phyloP scores from a whole-genome alignment of 305 asterid species.

The Withania somnifera region DNA sequence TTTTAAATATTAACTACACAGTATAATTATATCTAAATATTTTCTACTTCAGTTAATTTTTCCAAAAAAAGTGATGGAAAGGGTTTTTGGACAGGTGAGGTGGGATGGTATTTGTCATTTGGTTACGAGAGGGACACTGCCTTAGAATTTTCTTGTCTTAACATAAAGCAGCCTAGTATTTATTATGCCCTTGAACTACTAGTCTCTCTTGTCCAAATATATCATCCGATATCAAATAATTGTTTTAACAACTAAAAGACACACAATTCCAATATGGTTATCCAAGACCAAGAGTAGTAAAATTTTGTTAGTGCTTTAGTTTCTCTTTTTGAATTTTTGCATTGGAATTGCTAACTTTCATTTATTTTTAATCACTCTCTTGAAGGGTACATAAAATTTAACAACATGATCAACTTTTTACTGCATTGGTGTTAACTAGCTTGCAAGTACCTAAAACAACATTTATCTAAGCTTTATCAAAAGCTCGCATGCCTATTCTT shows the following conservation, averaged over 20 bases:
- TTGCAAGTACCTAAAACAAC: background rate
- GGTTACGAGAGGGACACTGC: conserved; percentile 47
- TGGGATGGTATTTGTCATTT: conserved; percentile 37
- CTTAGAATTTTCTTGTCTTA: conserved; percentile 21
- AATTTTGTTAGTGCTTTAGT: background rate
- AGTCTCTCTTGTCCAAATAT: conserved; percentile 1
- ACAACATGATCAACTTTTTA: background rate
- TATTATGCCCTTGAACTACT: conserved; percentile 32
- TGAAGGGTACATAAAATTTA: background rate
- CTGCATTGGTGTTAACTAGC: background rate
- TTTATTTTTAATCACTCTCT: background rate
- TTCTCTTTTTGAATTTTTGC: background rate
- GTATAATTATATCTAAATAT: no score
- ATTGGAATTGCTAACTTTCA: background rate
- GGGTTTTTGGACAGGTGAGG: conserved; percentile 11
- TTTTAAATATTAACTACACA: no score
- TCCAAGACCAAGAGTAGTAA: background rate
- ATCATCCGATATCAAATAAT: background rate
- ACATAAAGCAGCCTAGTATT: conserved; percentile 18
- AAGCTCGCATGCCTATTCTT: background rate
- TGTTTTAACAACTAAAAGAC: conserved; percentile 6
- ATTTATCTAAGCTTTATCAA: background rate
- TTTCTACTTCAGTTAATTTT: no score
- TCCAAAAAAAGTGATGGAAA: background rate
- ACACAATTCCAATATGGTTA: background rate